A percentile compares a stretch with the other conserved stretches of the same genome.
phyloP scores from a whole-genome alignment of 2,329 filamentous ascomycete genomes.

The Sporothrix variecibatus region DNA sequence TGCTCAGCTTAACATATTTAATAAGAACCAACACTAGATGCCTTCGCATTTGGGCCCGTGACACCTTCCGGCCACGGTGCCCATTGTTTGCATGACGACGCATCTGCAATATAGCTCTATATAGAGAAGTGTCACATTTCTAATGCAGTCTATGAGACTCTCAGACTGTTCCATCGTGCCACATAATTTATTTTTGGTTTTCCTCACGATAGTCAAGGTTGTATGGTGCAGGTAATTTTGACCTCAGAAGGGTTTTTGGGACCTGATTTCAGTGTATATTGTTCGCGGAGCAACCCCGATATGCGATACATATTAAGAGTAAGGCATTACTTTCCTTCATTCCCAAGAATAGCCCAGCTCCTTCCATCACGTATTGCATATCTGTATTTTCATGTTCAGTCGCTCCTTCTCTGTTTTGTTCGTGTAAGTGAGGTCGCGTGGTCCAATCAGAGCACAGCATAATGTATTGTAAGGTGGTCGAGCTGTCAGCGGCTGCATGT shows the following conservation, averaged over 20 bases:
- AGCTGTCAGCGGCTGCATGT: not conserved
- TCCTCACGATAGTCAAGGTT: not conserved
- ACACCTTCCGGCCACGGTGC: not conserved
- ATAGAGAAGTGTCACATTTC: not conserved
- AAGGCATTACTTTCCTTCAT: too few relatives aligned
- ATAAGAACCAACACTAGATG: not conserved
- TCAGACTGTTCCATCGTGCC: not conserved
- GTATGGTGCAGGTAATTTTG: not conserved
- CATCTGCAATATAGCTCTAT: not conserved
- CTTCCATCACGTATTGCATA: not conserved
- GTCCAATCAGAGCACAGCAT: not conserved
- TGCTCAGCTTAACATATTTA: not conserved
- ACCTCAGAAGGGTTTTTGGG: not conserved
- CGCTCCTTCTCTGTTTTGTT: not conserved
- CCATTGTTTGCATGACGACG: not conserved
- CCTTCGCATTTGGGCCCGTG: not conserved
- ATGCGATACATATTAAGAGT: too few relatives aligned
- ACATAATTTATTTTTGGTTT: not conserved
- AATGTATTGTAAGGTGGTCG: not conserved
- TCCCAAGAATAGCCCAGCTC: too few relatives aligned
- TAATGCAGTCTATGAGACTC: not conserved
- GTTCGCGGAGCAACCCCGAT: not conserved
- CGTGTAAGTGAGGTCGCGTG: conserved; percentile 10
- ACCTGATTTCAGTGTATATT: not conserved
- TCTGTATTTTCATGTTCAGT: not conserved